Base-by-base conservation (phyloP, 2,329 filamentous ascomycete genomes). In the Coniella vitis region DNA sequence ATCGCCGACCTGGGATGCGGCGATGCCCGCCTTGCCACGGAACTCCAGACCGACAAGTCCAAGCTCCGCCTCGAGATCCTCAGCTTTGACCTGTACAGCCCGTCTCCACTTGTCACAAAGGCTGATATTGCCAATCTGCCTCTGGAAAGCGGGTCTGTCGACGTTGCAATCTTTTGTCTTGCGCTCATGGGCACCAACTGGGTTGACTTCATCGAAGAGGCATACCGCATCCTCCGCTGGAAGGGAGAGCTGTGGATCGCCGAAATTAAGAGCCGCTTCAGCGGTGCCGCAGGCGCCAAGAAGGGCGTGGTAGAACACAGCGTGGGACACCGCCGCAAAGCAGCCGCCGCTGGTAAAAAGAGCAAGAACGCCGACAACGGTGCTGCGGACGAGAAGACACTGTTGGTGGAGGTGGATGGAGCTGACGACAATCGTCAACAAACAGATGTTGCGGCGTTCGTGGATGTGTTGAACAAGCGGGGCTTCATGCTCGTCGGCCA, bases 181-280 rank as follows among this genome's bases (percentile, higher is more conserved):
- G 93, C 91, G 43, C 79, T 98, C 51, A 98, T 98, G 93, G 93
- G 93, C 62, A 98, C 93, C 48, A 98, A 98, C 70, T 98, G 93
- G 91, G 79, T 95, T 46, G 84, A 89, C 59, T 97, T 98, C 65
- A 79, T 98, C 60, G 93, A 97, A 69, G 93, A 98, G 70, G 91
- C 91, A 13, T 95, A 89, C 72, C 84, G 93, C 47, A 76, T 97
- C 45, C 77, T 98, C 54, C 85, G 89, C 62, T 90, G 90, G 79
- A 91, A 93, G 62, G 93, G 93, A 57, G 93, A 98, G 72, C 82
- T 95, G 47, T 98, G 93, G 93, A 80, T 98, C 45, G 87, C 89
- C 41, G 93, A 98, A 70, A 96, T 41, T 69, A 97, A 97, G 72
- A 88, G 82, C 56, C 86, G 93, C 29, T 97, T 98, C 63, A 83